Conservation (phyloP, 306 rosid species). For the Cicer pinnatifidum region DNA sequence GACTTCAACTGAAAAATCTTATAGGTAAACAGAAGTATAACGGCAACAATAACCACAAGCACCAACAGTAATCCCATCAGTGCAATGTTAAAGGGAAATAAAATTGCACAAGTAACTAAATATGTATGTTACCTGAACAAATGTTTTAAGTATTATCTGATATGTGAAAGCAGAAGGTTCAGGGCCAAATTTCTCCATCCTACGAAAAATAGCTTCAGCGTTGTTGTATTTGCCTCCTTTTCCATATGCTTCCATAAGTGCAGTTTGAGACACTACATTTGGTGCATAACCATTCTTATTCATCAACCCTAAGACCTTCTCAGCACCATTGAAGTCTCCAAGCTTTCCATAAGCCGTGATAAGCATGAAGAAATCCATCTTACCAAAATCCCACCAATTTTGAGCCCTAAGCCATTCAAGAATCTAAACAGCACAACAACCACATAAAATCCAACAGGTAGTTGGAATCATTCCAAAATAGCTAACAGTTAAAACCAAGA, state of each 20-base stretch:
- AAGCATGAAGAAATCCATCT: constrained; percentile 92
- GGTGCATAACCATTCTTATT: constrained; percentile 75
- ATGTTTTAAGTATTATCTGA: constrained; percentile 81
- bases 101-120: neutral
- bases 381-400: constrained; percentile 86
- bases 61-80: neutral
- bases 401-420: constrained; percentile 90
- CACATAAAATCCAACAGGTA: neutral
- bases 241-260: constrained; percentile 99
- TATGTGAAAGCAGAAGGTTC: constrained; percentile 90
- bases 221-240: constrained; percentile 73
- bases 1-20: constrained; percentile 15
- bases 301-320: constrained; percentile 70
- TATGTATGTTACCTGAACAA: constrained; percentile 67
- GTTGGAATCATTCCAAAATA: constrained; percentile 2
- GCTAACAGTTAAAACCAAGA: no score
- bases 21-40: neutral
- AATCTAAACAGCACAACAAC: constrained; percentile 57
- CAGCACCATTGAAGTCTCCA: constrained; percentile 80
- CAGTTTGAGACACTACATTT: constrained; percentile 82
- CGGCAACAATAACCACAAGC: neutral
- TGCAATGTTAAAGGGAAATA: constrained; percentile 4
- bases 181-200: constrained; percentile 88
- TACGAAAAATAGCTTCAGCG: constrained; percentile 92
- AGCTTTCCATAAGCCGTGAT: constrained; percentile 91